Evolutionary conservation across 495 filamentous ascomycete species (phyloP).

Genomic region (Penicillium taxi): DNA sequence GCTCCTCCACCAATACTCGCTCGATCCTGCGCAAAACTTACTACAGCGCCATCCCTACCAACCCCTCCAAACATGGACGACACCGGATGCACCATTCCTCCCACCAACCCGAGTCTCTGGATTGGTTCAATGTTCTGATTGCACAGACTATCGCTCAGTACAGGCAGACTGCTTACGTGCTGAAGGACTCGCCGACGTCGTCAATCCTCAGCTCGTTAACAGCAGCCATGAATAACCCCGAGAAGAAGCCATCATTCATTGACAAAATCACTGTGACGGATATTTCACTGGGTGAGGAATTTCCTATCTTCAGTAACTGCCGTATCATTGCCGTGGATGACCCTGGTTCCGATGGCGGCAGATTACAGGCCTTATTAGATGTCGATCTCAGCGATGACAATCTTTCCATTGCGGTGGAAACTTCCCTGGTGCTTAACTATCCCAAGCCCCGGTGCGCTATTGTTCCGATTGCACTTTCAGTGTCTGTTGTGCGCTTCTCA

Average conservation of each 20-base stretch:
- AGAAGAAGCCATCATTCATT: constrained; percentile 78
- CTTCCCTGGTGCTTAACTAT: constrained; percentile 87
- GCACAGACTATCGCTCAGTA: constrained; percentile 97
- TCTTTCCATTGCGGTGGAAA: constrained; percentile 89
- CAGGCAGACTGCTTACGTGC: constrained; percentile 71
- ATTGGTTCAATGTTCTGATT: constrained; percentile 98
- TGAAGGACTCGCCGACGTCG: constrained; percentile 58
- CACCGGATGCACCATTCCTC: constrained; percentile 51
- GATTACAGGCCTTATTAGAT: constrained; percentile 92
- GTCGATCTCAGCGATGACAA: constrained; percentile 88
- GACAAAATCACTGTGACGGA: constrained; percentile 92
- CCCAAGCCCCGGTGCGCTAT: constrained; percentile 82
- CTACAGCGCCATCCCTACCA: constrained; percentile 70
- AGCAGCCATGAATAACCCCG: constrained; percentile 69
- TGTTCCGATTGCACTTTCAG: constrained; percentile 84
- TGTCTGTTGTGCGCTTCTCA: constrained; percentile 87
- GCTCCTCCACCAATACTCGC: constrained; percentile 63
- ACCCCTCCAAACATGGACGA: constrained; percentile 37
- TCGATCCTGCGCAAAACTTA: constrained; percentile 94
- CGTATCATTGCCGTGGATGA: constrained; percentile 65
- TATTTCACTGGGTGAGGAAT: constrained; percentile 88
- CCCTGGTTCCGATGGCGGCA: constrained; percentile 44
- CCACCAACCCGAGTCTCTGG: constrained; percentile 96
- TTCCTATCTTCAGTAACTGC: constrained; percentile 98
- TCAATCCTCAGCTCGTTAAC: constrained; percentile 94